A percentile compares a stretch with the other conserved stretches of the same genome.
phyloP scores from a whole-genome alignment of 129 eudicot genomes.

The Smallanthus sonchifolius region DNA sequence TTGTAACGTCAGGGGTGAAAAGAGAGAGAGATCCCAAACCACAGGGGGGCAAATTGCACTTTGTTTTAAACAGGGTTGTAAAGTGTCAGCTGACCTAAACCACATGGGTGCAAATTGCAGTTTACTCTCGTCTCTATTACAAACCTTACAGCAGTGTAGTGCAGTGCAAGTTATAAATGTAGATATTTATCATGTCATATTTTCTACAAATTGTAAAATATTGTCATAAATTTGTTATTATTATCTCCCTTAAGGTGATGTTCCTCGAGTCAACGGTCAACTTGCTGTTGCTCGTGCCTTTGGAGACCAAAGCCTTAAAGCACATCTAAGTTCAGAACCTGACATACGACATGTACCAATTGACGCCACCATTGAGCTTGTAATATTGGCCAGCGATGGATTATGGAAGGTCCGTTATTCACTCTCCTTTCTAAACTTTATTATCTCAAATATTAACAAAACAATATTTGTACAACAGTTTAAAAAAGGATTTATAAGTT shows the following conservation, averaged over 20 bases:
- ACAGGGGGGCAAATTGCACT: too few relatives aligned
- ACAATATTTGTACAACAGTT: background rate
- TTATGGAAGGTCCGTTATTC: conserved; percentile 71
- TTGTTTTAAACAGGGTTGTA: too few relatives aligned
- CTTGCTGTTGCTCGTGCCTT: conserved; percentile 96
- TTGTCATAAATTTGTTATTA: background rate
- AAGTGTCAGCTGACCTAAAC: too few relatives aligned
- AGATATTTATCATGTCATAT: background rate
- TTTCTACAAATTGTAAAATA: background rate
- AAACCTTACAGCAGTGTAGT: background rate
- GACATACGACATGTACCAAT: conserved; percentile 68
- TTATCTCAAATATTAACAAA: background rate
- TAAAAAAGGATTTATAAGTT: background rate
- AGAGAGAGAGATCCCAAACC: too few relatives aligned
- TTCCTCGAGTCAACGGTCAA: conserved; percentile 89
- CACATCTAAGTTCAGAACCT: conserved; percentile 87
- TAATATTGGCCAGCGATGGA: conserved; percentile 88
- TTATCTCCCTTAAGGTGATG: conserved; percentile 56
- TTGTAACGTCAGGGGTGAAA: too few relatives aligned
- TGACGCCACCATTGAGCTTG: conserved; percentile 53
- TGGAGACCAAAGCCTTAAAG: conserved; percentile 88
- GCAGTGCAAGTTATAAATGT: background rate
- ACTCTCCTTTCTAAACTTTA: background rate
- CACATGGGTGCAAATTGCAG: too few relatives aligned
- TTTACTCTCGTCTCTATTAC: too few relatives aligned